Conservation (phyloP, 495 filamentous ascomycete genomes). For the Aspergillus diversus region DNA sequence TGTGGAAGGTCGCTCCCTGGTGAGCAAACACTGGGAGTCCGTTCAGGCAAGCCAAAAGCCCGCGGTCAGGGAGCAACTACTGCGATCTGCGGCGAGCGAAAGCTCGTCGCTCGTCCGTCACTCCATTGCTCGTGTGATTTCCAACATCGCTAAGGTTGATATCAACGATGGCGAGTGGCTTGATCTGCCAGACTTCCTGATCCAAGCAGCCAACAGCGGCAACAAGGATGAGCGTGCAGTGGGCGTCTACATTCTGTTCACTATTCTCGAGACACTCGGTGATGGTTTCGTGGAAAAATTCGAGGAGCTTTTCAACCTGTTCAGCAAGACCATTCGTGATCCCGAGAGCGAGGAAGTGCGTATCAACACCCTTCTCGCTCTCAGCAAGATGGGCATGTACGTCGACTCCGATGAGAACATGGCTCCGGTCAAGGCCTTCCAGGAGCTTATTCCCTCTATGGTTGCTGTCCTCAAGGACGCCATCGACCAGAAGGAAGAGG, state of each 20-base stretch:
- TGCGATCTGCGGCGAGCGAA: conserved; percentile 81
- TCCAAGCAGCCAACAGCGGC: conserved; percentile 69
- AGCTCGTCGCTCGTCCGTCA: conserved; percentile 74
- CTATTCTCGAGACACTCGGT: conserved; percentile 82
- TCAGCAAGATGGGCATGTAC: conserved; percentile 85
- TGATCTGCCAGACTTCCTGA: conserved; percentile 75
- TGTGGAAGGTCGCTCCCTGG: conserved; percentile 79
- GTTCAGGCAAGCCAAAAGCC: conserved; percentile 69
- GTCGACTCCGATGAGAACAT: conserved; percentile 83
- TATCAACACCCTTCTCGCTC: conserved; percentile 91
- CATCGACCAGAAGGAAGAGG: conserved; percentile 78
- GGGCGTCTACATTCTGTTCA: conserved; percentile 89
- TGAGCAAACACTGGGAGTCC: conserved; percentile 81
- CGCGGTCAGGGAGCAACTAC: conserved; percentile 76
- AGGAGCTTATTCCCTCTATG: conserved; percentile 82
- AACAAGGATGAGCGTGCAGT: conserved; percentile 84
- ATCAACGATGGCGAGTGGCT: conserved; percentile 85
- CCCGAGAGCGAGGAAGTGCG: conserved; percentile 89
- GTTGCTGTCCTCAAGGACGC: conserved; percentile 84
- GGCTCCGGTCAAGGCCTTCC: conserved; percentile 70
- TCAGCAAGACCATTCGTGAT: conserved; percentile 85
- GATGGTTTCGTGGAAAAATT: conserved; percentile 78
- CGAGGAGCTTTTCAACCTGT: conserved; percentile 77
- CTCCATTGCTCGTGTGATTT: conserved; percentile 84
- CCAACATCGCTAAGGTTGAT: conserved; percentile 83